These are phyloP conservation scores for Jacaranda mimosifolia DNA, from an alignment of 257 asterid genomes.

Conservation along the genomic window DNA sequence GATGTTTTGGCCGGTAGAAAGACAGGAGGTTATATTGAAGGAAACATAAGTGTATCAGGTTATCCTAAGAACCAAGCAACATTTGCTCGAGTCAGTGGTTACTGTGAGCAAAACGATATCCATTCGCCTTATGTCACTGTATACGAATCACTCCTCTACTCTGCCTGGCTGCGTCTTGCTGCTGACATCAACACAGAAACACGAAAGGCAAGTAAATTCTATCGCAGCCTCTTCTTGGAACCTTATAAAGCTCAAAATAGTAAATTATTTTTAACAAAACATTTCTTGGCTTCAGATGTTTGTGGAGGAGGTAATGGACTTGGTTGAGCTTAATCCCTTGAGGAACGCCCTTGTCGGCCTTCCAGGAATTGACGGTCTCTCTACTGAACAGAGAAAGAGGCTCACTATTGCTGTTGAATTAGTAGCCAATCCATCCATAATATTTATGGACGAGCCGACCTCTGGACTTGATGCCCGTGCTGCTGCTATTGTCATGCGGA, in stretches of 20 bases:
- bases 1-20: conserved; percentile 92
- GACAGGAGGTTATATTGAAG: conserved; percentile 85
- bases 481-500: conserved; percentile 90
- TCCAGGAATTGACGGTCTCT: conserved; percentile 86
- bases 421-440: conserved; percentile 88
- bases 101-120: conserved; percentile 90
- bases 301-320: conserved; percentile 89
- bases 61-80: conserved; percentile 80
- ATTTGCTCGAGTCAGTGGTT: conserved; percentile 89
- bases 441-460: conserved; percentile 92
- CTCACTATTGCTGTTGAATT: conserved; percentile 86
- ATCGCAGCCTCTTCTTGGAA: background rate
- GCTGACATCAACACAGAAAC: conserved; percentile 74
- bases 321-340: conserved; percentile 77
- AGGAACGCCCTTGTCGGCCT: conserved; percentile 84
- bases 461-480: conserved; percentile 95
- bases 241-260: background rate
- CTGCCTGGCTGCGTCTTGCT: conserved; percentile 93
- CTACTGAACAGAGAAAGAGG: conserved; percentile 89
- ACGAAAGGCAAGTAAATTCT: conserved; percentile 60
- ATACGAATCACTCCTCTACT: conserved; percentile 80
- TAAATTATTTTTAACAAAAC: background rate
- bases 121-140: conserved; percentile 92
- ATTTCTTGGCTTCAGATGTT: conserved; percentile 62
- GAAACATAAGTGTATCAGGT: conserved; percentile 75